Evolutionary conservation across 139 green algal species (phyloP).

Genomic region (Eudorina sp.): DNA sequence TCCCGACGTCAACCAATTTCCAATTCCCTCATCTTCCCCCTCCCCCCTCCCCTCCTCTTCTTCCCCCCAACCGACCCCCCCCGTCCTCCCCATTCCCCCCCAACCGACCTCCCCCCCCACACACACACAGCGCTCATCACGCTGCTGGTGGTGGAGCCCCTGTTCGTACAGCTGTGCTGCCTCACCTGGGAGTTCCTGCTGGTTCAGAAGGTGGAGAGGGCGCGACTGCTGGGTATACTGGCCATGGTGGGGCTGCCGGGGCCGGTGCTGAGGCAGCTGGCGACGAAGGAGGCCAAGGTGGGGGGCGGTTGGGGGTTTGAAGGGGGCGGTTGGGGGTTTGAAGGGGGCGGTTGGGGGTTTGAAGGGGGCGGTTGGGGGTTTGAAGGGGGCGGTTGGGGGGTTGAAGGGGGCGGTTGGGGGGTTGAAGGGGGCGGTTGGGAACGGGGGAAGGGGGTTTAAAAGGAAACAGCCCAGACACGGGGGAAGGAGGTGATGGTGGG

Average conservation of each 20-base stretch:
- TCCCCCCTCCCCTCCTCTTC: neutral
- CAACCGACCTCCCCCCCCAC: neutral
- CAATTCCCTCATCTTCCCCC: neutral
- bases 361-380: neutral
- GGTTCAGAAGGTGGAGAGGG: conserved; percentile 27
- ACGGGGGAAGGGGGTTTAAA: neutral
- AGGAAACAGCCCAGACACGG: too few relatives aligned
- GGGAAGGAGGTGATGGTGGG: neutral
- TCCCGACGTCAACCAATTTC: neutral
- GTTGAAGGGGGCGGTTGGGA: neutral
- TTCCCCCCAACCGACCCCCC: neutral
- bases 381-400: too few relatives aligned
- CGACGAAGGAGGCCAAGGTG: conserved; percentile 27
- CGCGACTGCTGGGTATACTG: conserved; percentile 29
- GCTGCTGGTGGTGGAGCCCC: conserved; percentile 36
- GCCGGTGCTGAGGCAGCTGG: conserved; percentile 35
- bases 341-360: too few relatives aligned
- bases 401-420: neutral
- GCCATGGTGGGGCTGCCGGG: conserved; percentile 42
- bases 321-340: too few relatives aligned
- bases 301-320: neutral
- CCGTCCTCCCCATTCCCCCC: neutral
- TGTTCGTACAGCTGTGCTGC: neutral
- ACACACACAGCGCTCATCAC: conserved; percentile 10
- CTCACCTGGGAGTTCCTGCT: neutral